phyloP scores from a whole-genome alignment of 2,329 filamentous ascomycete species.

The Colletotrichum sp. region DNA sequence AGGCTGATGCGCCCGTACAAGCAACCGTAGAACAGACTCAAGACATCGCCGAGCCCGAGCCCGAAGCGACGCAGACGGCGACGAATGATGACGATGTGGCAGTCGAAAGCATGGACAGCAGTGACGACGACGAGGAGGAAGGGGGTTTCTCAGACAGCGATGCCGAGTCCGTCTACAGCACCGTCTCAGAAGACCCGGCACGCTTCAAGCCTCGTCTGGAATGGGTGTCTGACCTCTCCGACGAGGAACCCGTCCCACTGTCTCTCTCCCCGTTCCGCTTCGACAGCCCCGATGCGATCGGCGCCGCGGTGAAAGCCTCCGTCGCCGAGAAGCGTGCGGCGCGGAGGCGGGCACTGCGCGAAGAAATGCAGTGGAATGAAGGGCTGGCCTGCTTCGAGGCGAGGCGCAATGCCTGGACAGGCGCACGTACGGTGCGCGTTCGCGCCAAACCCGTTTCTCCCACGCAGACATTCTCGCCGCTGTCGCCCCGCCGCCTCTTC shows the following conservation, averaged over 20 bases:
- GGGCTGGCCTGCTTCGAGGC: constrained; percentile 82
- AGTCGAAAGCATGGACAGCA: not conserved
- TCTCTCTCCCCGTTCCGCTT: constrained; percentile 55
- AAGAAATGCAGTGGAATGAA: constrained; percentile 78
- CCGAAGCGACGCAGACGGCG: not conserved
- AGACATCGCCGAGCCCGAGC: not conserved
- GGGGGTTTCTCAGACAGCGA: constrained; percentile 49
- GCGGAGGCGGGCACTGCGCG: constrained; percentile 61
- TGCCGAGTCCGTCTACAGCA: constrained; percentile 58
- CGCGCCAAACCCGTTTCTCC: constrained; percentile 50
- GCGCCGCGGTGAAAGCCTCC: constrained; percentile 42
- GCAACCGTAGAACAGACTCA: not conserved
- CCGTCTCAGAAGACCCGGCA: constrained; percentile 58
- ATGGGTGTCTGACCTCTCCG: constrained; percentile 63
- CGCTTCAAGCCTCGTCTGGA: constrained; percentile 57
- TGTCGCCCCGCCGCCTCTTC: constrained; percentile 54
- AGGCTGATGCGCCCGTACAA: not conserved
- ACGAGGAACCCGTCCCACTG: constrained; percentile 42
- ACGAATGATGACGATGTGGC: constrained; percentile 6
- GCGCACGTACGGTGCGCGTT: constrained; percentile 67
- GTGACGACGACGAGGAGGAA: constrained; percentile 35
- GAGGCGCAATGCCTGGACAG: constrained; percentile 84
- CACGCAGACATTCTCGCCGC: constrained; percentile 45
- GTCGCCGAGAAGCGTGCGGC: constrained; percentile 57
- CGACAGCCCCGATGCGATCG: constrained; percentile 54